A percentile compares a stretch with the other conserved stretches of the same genome.
Evolutionary conservation across 2,329 filamentous ascomycete genomes (phyloP).

Genomic region (Penicillium sp.): DNA sequence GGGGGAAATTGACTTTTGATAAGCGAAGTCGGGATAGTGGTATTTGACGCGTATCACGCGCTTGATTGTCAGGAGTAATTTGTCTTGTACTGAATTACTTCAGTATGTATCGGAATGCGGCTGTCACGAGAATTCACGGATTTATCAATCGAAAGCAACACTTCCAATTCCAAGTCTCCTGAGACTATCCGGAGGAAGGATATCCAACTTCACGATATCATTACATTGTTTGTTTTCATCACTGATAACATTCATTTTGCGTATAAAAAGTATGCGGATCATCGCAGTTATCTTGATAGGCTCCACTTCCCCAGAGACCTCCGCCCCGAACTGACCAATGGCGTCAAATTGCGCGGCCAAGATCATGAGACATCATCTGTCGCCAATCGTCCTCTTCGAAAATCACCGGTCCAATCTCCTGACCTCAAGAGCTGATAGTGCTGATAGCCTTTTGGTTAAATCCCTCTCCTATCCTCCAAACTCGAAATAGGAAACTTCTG

Average conservation of each 20-base stretch:
- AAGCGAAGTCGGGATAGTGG: slow-evolving; percentile 2
- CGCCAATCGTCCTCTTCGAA: background rate
- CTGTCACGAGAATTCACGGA: background rate
- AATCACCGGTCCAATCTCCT: background rate
- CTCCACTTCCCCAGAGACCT: slow-evolving; percentile 1
- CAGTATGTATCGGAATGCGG: too few relatives aligned
- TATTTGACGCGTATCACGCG: background rate
- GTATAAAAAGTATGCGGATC: too few relatives aligned
- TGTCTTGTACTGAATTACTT: too few relatives aligned
- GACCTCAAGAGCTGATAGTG: background rate
- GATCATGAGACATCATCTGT: background rate
- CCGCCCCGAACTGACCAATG: slow-evolving; percentile 8
- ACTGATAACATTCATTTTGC: too few relatives aligned
- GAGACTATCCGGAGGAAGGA: background rate
- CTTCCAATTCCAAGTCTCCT: background rate
- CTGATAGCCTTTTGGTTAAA: background rate
- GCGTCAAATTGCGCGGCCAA: slow-evolving; percentile 17
- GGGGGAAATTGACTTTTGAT: slow-evolving; percentile 9
- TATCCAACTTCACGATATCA: too few relatives aligned
- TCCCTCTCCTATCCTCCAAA: background rate
- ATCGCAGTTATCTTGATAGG: too few relatives aligned
- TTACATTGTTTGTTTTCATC: too few relatives aligned
- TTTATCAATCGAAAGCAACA: background rate
- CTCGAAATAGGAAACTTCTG: slow-evolving; percentile 10
- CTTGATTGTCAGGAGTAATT: background rate